Evolutionary conservation across 164 flowering plant genomes (phyloP), one percentile per base, ranked within the genome.

Genomic region (Santalum album): DNA sequence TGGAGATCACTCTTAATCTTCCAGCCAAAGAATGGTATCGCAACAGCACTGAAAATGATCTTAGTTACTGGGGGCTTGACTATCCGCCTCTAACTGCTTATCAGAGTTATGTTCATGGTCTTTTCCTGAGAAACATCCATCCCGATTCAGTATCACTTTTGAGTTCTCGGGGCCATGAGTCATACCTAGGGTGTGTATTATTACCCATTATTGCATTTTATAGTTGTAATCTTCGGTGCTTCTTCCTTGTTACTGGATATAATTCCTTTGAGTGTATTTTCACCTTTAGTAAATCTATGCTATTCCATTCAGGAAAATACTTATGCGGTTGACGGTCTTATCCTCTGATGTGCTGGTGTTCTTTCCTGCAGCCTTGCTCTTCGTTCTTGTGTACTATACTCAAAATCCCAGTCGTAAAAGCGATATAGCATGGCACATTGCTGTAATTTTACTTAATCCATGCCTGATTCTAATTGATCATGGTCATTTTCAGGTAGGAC

Each of bases 71-170:
- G 96, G 96, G 98, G 1, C 90, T 91, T 56, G 98, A 91, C 52
- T 91, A 91, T 60, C 98, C 98, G 42, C 98, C 96, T 6, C 75
- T 91, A 21, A 88, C 98, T 21, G 96, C 95, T 12, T 91, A 91
- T 60, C 98, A 91, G 80, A 91, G 98, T 64, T 86, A 74, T 45
- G 32, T 71, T 22, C 98, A 91, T 60, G 92, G 80, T 12, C 67
- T 78, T 32, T 45, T 86, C 60, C 73, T 91, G 29, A 68, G 65
- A 19, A 60, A 15, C 32, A 72, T 88, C 59, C 72, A 77, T 59
- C 95, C 95, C 0, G 71, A 79, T 0, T 86, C 96, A 0, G 86
- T 91, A 54, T 49, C 73, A 22, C 87, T 91, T 18, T 65, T 73
- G 52, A 56, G 75, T 34, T 91, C 96, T 20, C 74, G 81, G 6